Evolutionary conservation across 2,329 filamentous ascomycete species (phyloP), one percentile per base, ranked within the genome.

Genomic region (Claviceps sp.): DNA sequence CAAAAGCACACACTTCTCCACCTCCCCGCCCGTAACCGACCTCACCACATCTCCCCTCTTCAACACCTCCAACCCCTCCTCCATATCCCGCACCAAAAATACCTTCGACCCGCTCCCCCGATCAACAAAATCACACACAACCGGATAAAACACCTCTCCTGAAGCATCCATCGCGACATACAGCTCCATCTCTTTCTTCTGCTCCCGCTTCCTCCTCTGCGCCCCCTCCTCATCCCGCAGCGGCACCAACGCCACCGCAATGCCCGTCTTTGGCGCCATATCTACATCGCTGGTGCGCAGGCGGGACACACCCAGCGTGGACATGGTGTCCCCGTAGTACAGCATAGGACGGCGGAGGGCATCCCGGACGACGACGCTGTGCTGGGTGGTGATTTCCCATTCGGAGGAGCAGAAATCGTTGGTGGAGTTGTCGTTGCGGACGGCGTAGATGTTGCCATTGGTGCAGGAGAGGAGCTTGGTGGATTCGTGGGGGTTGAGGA

Each of bases 241-340:
- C 2, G 58, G 57, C 5, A 54, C 53, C 46, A 58, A 51, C 8
- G 58, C 58, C 8, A 62, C 56, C 2, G 56, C 37, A 4, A 60
- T 59, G 5, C 52, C 52, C 2, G 44, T 41, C 2, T 30, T 49
- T 5, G 62, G 62, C 2, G 59, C 54, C 16, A 54, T 44, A 3
- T 47, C 38, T 7, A 53, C 52, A 47, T 58, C 52, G 13, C 59
- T 57, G 37, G 60, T 51, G 5, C 63, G 60, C 6, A 68, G 55
- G 4, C 62, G 62, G 2, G 58, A 62, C 6, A 67, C 63, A n/a
- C 65, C 63, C 5, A 61, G 43, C 5, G 44, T 50, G 14, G 51
- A 51, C 64, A 68, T 67, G 50, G 63, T 61, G 52, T 66, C 56
- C 18, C 54, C 55, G 58, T 66, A 67, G 60, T 65, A 67, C 57